These are phyloP conservation scores for Oryza glaberrima DNA, from an alignment of 176 grass and related monocot species.

Conservation along the genomic window DNA sequence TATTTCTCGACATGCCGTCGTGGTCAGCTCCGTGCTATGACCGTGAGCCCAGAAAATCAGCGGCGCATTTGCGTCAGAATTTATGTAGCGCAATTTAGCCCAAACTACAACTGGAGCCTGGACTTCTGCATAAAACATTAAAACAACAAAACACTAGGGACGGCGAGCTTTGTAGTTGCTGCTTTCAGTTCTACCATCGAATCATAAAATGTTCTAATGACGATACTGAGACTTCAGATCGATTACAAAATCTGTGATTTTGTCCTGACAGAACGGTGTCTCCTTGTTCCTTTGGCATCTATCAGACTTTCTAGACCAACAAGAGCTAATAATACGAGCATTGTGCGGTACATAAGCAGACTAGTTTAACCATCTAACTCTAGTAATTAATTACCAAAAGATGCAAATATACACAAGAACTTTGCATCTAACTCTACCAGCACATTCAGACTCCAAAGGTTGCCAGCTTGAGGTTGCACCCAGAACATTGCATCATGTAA, in stretches of 20 bases:
- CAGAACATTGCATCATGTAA: constrained; percentile 22
- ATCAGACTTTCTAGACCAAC: constrained; percentile 41
- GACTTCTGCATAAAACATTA: background rate
- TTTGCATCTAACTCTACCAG: constrained; percentile 16
- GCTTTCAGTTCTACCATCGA: constrained; percentile 5
- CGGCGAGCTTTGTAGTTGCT: background rate
- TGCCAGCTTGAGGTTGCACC: background rate
- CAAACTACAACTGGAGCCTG: background rate
- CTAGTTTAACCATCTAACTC: constrained; percentile 49
- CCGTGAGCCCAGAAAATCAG: too few relatives aligned
- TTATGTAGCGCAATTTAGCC: too few relatives aligned
- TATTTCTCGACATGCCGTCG: too few relatives aligned
- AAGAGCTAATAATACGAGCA: constrained; percentile 41
- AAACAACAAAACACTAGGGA: background rate
- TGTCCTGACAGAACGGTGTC: constrained; percentile 36
- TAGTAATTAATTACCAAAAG: constrained; percentile 58
- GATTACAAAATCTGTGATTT: constrained; percentile 33
- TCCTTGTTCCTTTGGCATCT: constrained; percentile 26
- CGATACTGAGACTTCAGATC: constrained; percentile 22
- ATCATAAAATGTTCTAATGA: constrained; percentile 13
- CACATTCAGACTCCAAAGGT: constrained; percentile 26
- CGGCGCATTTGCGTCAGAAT: too few relatives aligned
- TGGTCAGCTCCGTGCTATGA: too few relatives aligned
- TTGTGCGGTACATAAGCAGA: constrained; percentile 43
- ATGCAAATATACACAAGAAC: constrained; percentile 69